Conservation (phyloP, 306 rosid genomes). For the Astragalus glycyphyllos region DNA sequence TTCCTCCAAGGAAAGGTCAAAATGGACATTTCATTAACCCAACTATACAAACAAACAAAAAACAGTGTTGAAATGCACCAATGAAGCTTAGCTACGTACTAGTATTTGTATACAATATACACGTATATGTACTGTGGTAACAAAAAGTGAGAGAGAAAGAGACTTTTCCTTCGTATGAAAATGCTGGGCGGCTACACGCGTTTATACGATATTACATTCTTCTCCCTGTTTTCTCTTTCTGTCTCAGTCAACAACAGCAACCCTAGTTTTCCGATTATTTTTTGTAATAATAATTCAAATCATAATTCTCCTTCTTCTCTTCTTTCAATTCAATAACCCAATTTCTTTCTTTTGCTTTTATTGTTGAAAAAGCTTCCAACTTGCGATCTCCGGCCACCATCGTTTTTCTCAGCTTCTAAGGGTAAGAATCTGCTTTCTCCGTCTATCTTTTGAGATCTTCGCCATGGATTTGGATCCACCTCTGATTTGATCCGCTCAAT, state of each 20-base stretch:
- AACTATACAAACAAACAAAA: neutral
- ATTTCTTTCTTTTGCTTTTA: neutral
- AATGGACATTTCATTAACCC: neutral
- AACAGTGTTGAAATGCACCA: neutral
- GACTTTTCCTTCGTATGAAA: neutral
- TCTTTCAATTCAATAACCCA: conserved; percentile 26
- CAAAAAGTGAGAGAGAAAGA: neutral
- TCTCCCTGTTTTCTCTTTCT: neutral
- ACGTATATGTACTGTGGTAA: neutral
- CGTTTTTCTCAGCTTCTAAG: conserved; percentile 24
- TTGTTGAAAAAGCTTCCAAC: neutral
- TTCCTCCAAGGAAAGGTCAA: neutral
- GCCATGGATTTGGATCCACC: conserved; percentile 32
- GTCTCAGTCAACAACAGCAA: conserved; percentile 33
- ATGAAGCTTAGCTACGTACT: neutral
- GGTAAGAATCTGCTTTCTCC: conserved; percentile 38
- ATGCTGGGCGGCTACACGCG: conserved; percentile 29
- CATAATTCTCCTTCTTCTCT: neutral
- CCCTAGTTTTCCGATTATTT: neutral
- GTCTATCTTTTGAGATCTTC: neutral
- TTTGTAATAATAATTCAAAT: too few relatives aligned
- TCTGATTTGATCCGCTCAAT: conserved; percentile 28
- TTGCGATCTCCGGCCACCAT: conserved; percentile 1
- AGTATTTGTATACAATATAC: neutral
- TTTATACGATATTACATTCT: conserved; percentile 20